A percentile compares a stretch with the other conserved stretches of the same genome.
phyloP scores from a whole-genome alignment of 2,329 filamentous ascomycete genomes.

The Myriosclerotinia curreyana region DNA sequence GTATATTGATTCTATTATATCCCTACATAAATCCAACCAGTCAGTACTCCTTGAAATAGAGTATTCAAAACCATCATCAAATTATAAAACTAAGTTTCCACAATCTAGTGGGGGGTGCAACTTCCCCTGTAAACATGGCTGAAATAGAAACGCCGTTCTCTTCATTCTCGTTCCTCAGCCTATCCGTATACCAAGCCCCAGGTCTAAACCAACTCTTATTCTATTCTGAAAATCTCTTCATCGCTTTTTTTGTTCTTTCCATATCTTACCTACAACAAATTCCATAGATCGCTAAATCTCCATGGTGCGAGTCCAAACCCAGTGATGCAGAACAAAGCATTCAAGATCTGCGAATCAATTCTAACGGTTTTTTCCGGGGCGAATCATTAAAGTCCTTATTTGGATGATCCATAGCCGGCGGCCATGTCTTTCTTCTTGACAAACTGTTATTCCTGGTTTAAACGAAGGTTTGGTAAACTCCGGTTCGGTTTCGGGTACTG shows the following conservation, averaged over 20 bases:
- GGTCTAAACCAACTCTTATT: constrained; percentile 73
- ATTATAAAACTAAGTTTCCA: constrained; percentile 70
- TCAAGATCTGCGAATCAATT: constrained; percentile 47
- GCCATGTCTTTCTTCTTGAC: constrained; percentile 21
- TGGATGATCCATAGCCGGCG: constrained; percentile 68
- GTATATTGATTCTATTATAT: constrained; percentile 26
- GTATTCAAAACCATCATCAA: constrained; percentile 37
- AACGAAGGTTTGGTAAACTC: neutral
- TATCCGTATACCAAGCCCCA: constrained; percentile 57
- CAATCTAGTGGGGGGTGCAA: constrained; percentile 60
- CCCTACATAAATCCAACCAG: constrained; percentile 26
- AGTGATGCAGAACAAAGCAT: constrained; percentile 29
- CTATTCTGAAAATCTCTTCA: constrained; percentile 67
- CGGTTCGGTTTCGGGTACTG: neutral
- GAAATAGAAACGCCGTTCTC: constrained; percentile 49
- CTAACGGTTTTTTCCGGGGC: constrained; percentile 74
- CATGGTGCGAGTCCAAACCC: constrained; percentile 62
- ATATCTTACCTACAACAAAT: constrained; percentile 61
- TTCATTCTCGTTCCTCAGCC: constrained; percentile 46
- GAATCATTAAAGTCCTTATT: constrained; percentile 68
- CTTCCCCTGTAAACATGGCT: constrained; percentile 63
- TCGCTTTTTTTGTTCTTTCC: constrained; percentile 48
- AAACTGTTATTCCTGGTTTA: neutral
- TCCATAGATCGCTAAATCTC: constrained; percentile 74
- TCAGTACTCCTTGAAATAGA: constrained; percentile 38